Base-by-base conservation (phyloP, 129 eudicot species). In the Daucus carota region DNA sequence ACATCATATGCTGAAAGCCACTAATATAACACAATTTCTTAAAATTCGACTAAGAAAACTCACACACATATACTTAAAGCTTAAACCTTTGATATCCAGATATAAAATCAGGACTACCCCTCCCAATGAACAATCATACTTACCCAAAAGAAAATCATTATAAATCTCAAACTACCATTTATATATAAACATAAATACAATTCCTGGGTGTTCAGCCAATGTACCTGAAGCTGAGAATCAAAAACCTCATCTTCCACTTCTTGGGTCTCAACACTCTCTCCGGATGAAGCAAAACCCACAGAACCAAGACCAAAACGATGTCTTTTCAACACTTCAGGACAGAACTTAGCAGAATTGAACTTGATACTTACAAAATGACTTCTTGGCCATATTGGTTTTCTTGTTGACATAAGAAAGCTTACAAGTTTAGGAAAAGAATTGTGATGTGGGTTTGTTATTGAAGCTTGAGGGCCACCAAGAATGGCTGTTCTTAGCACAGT, bases 401-500 rank as follows among this genome's bases (percentile, higher is more conserved):
- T 41, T 70, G 73, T 40, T 70, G 13, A 36, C 0, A 40, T 8
- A 38, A 52, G 34, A 41, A 70, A 17, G 36, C 9, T 22, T 24
- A 70, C 22, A 70, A 11, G 18, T 15, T 70, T 70, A 9, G 74
- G 52, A 41, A 18, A 70, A 14, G 22, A 41, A 44, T 18, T 11
- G 6, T 70, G 48, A 70, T 70, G 22, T 44, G 50, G 13, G 73
- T 41, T 69, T 69, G 7, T 33, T 12, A 69, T 3, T 4, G 28
- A 13, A 36, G 43, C 24, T 69, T n/a, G 74, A 20, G 74, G 74
- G 45, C 34, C 33, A 16, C 33, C 28, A 70, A 70, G 26, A 33
- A 44, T 28, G 45, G 74, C 34, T 70, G 74, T 41, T 24, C n/a
- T 70, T 41, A 70, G 31, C 74, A 70, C 74, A 70, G 73, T 70